Conservation (phyloP, 305 asterid species). For the Fraxinus dipetala region DNA sequence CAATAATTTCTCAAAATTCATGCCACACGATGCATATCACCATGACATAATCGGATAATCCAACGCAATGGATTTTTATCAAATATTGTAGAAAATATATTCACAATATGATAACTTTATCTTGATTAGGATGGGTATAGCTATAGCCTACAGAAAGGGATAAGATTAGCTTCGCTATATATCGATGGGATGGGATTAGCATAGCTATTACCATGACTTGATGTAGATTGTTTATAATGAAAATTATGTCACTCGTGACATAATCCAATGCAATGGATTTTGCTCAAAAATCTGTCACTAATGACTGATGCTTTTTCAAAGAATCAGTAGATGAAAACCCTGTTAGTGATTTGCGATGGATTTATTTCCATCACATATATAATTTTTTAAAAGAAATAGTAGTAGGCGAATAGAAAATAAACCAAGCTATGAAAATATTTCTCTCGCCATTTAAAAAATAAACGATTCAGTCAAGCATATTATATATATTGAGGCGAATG, state of each 20-base stretch:
- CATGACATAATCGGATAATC: too few species aligned
- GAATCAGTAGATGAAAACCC: not conserved
- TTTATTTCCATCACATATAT: not conserved
- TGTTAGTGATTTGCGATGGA: not conserved
- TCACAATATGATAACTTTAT: too few species aligned
- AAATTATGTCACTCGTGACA: not conserved
- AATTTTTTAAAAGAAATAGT: too few species aligned
- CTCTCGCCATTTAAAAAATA: not conserved
- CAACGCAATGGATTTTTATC: too few species aligned
- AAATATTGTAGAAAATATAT: too few species aligned
- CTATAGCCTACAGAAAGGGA: not conserved
- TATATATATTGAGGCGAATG: not conserved
- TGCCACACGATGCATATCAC: not conserved
- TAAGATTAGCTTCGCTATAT: not conserved
- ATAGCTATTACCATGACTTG: not conserved
- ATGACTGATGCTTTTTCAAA: not conserved
- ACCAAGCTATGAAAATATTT: not conserved
- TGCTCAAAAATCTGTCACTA: not conserved
- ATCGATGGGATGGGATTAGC: not conserved
- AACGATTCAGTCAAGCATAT: not conserved
- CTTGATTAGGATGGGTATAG: not conserved
- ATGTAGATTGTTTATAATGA: not conserved
- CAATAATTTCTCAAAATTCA: not conserved
- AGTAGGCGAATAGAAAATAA: too few species aligned
- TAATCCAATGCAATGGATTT: not conserved